Evolutionary conservation across 805 yeast species (phyloP), one percentile per base, ranked within the genome.

Genomic region (Nakazawaea ishiwadae): DNA sequence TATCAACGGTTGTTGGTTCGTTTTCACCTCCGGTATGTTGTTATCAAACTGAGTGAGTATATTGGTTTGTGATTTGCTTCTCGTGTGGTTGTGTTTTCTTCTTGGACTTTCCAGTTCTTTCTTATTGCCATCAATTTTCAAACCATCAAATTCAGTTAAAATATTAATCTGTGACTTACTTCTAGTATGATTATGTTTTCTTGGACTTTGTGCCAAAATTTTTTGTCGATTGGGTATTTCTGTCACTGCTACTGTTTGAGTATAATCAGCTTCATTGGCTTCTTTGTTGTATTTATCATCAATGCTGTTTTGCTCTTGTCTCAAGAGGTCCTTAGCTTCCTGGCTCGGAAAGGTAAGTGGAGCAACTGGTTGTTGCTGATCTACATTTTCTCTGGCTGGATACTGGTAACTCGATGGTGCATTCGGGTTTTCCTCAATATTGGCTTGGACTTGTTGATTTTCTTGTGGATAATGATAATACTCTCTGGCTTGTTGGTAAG

Each of bases 111-210:
- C 9, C 12, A 4, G 20, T 6, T 16, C 18, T 30, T 23, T n/a
- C 12, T 12, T 11, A 14, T 30, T 26, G 19, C 15, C 31, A 9
- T 16, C 15, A 7, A 37, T 16, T 12, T 11, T 35, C 29, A 41
- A 26, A 17, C 27, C 21, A 24, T 31, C 40, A 18, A 42, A 42
- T 4, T 27, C 30, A 6, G 27, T 17, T 30, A 42, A 28, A 12
- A 42, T 42, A 17, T 42, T 33, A n/a, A 23, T 21, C 17, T 26
- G 38, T 2, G 44, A 42, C 19, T 37, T 42, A 17, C 44, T 42
- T 15, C 44, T 26, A 6, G 38, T 27, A 32, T 42, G 44, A 29
- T 36, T 36, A 18, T 42, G 44, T 16, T 18, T 42, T 21, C 41
- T 36, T 4, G 41, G 41, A 23, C 41, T 42, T 19, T 41, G 35